Base-by-base conservation (phyloP, 164 flowering plant genomes). In the Pachysandra terminalis region DNA sequence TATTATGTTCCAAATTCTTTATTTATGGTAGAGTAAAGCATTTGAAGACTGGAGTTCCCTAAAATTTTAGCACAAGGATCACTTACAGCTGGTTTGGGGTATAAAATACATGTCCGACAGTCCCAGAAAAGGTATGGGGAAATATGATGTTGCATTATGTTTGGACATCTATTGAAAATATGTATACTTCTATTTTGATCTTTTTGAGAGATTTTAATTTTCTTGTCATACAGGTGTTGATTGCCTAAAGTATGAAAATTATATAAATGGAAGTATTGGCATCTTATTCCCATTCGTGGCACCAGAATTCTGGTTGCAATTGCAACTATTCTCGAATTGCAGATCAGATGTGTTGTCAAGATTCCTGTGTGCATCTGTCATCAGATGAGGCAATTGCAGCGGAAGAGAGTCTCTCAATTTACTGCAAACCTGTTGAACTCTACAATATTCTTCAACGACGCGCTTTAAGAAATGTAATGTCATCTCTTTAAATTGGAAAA, bases 401-500 rank as follows among this genome's bases (percentile, higher is more conserved):
- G 19, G 97, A 95, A 73, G 96, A 89, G 80, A 84, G 94, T 74
- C 85, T 95, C 23, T 83, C 97, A 27, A 66, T 81, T 23, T 95
- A 95, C 71, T 95, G 99, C 89, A 92, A 89, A 79, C 98, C 99
- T 70, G 97, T 95, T 27, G 99, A 95, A 74, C 81, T 95, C 28
- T 95, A 92, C 79, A 95, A 95, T 83, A 95, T 92, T 79, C 87
- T 95, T 67, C 93, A 90, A 64, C 90, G 98, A 22, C 98, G 99
- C 16, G 86, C 94, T 48, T 56, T 80, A n/a, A 75, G 71, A 71
- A 89, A 85, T 78, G 99, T 92, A 78, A 72, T 76, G 12, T 64
- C 37, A 32, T 32, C 37, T 32, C 37, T 32, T 32, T 32, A 3
- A 32, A 32, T 32, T 3, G 7, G 7, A 1, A 45, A 45, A n/a